phyloP scores from a whole-genome alignment of 495 filamentous ascomycete species.

The Hypoxylon intermedium region DNA sequence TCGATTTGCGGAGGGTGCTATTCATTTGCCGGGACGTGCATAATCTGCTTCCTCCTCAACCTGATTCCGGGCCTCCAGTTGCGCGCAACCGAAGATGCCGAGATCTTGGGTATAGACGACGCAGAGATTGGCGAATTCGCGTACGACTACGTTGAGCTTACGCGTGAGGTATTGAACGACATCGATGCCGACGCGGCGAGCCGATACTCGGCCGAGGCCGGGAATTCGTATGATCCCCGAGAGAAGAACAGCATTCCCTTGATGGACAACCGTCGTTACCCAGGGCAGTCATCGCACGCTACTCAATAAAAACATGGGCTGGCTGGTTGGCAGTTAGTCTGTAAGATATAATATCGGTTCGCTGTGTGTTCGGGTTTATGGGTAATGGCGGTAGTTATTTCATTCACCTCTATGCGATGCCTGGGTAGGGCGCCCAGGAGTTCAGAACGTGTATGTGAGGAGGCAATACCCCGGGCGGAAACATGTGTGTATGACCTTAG shows the following conservation, averaged over 20 bases:
- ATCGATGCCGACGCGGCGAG: slow-evolving; percentile 55
- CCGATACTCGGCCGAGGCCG: slow-evolving; percentile 44
- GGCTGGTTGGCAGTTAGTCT: neutral
- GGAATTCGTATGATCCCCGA: slow-evolving; percentile 36
- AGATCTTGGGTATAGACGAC: slow-evolving; percentile 92
- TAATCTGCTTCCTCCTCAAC: slow-evolving; percentile 89
- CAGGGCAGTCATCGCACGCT: slow-evolving; percentile 29
- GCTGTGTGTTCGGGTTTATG: slow-evolving; percentile 1
- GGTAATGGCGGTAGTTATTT: slow-evolving; percentile 11
- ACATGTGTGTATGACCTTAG: neutral
- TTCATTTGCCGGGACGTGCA: slow-evolving; percentile 82
- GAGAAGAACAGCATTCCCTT: slow-evolving; percentile 50
- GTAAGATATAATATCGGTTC: slow-evolving; percentile 18
- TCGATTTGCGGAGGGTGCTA: slow-evolving; percentile 83
- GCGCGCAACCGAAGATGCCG: slow-evolving; percentile 81
- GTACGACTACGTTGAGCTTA: slow-evolving; percentile 96
- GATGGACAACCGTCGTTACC: slow-evolving; percentile 39
- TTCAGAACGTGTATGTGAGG: slow-evolving; percentile 13
- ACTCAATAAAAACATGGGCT: slow-evolving; percentile 5
- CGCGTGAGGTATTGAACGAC: slow-evolving; percentile 77
- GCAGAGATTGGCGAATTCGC: slow-evolving; percentile 97
- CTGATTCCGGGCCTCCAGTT: slow-evolving; percentile 83
- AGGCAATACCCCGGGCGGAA: slow-evolving; percentile 22
- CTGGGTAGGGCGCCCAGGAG: slow-evolving; percentile 24
- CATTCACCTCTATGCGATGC: slow-evolving; percentile 12